A percentile compares a stretch with the other conserved stretches of the same genome.
These are phyloP conservation scores for Podaxis sp. DNA, from an alignment of 768 basidiomycete genomes.

Conservation along the genomic window DNA sequence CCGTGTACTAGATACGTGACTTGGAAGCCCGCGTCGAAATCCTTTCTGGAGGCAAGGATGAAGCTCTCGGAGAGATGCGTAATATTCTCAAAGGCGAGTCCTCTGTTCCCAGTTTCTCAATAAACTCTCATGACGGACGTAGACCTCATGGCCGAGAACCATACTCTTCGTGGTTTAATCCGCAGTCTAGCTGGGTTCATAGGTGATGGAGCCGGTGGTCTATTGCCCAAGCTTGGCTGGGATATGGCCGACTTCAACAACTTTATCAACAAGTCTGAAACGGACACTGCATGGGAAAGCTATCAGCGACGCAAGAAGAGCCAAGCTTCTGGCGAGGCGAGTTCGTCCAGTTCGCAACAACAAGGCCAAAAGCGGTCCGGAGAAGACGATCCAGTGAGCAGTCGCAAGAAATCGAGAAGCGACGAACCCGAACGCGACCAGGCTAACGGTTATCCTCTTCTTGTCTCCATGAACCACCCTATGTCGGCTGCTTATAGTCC, in stretches of 20 bases:
- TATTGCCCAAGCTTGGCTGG: slow-evolving; percentile 79
- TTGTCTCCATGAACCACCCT: slow-evolving; percentile 51
- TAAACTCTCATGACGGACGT: slow-evolving; percentile 7
- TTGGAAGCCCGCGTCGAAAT: slow-evolving; percentile 95
- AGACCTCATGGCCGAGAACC: slow-evolving; percentile 91
- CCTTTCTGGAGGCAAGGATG: slow-evolving; percentile 88
- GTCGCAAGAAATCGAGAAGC: slow-evolving; percentile 52
- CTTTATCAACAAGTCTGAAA: slow-evolving; percentile 83
- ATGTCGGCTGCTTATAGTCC: slow-evolving; percentile 45
- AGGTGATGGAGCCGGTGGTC: slow-evolving; percentile 80
- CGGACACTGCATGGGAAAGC: slow-evolving; percentile 91
- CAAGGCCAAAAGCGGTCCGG: slow-evolving; percentile 50
- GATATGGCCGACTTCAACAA: slow-evolving; percentile 73
- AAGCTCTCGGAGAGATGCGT: slow-evolving; percentile 79
- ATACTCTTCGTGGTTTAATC: slow-evolving; percentile 76
- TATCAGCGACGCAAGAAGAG: slow-evolving; percentile 69
- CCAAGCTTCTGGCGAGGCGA: slow-evolving; percentile 23
- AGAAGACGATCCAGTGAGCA: slow-evolving; percentile 42
- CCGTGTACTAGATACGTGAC: slow-evolving; percentile 73
- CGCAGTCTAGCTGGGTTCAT: slow-evolving; percentile 78
- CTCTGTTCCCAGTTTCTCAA: slow-evolving; percentile 7
- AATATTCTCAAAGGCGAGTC: slow-evolving; percentile 72
- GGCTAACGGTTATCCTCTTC: slow-evolving; percentile 51
- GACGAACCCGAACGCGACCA: slow-evolving; percentile 33
- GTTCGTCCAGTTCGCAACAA: slow-evolving; percentile 14